Percentiles rank a stretch among this genome's conserved stretches.
Conservation (phyloP, 495 filamentous ascomycete genomes). For the Penicillium daleae region DNA sequence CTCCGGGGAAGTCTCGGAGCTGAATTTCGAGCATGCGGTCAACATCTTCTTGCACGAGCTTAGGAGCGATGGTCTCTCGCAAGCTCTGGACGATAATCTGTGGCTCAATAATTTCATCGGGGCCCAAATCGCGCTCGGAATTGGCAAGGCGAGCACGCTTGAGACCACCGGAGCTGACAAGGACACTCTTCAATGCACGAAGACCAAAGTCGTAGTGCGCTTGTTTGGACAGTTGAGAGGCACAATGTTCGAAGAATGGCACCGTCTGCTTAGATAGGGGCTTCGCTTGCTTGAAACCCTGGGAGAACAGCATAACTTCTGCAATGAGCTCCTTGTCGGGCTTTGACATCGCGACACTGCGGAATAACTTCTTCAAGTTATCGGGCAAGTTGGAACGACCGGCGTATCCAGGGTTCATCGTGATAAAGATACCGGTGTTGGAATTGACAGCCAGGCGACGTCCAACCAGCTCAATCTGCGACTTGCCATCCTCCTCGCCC, state of each 20-base stretch:
- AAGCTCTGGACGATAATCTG: conserved; percentile 99
- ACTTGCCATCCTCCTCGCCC: conserved; percentile 71
- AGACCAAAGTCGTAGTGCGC: conserved; percentile 99
- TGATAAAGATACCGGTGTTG: conserved; percentile 98
- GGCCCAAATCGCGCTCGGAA: conserved; percentile 58
- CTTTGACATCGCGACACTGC: conserved; percentile 99
- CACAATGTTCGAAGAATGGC: conserved; percentile 94
- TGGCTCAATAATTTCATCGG: conserved; percentile 82
- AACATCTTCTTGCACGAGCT: conserved; percentile 89
- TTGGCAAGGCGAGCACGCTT: conserved; percentile 80
- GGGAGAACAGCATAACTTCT: conserved; percentile 99
- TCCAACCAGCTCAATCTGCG: conserved; percentile 91
- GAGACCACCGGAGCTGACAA: conserved; percentile 93
- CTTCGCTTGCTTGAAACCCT: conserved; percentile 97
- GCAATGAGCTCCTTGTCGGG: conserved; percentile 99
- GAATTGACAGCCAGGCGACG: conserved; percentile 83
- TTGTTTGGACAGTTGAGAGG: conserved; percentile 82
- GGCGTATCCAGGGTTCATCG: conserved; percentile 99
- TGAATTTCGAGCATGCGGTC: conserved; percentile 86
- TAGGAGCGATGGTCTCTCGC: conserved; percentile 96
- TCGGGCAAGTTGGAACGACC: conserved; percentile 97
- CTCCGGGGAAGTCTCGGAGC: conserved; percentile 82
- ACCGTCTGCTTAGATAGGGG: conserved; percentile 90
- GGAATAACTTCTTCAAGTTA: conserved; percentile 98
- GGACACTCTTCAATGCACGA: conserved; percentile 95